Conservation (phyloP, 192 early-diverging fungal genomes). For the Podila horticola region DNA sequence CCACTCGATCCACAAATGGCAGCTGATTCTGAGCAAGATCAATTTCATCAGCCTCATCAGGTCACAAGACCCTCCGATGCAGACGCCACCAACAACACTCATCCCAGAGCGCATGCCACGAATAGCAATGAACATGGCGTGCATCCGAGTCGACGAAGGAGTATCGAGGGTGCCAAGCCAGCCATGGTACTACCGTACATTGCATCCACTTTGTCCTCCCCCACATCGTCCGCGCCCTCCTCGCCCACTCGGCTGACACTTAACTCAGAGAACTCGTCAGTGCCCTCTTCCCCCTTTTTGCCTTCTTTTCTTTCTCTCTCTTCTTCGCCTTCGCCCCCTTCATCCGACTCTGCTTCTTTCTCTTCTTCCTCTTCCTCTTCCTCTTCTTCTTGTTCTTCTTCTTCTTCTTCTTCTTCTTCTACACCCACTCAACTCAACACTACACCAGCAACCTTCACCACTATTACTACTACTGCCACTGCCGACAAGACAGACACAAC, state of each 20-base stretch:
- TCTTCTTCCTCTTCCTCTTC: constrained; percentile 2
- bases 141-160: not conserved
- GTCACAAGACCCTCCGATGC: too few species aligned
- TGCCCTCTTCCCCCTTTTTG: constrained; percentile 3
- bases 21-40: not conserved
- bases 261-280: not conserved
- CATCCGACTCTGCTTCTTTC: constrained; percentile 1
- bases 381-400: constrained; percentile 10
- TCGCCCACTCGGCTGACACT: constrained; percentile 4
- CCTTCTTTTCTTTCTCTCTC: constrained; percentile 1
- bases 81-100: too few species aligned
- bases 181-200: constrained; percentile 13
- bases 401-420: not conserved
- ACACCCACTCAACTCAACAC: not conserved
- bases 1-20: constrained; percentile 7
- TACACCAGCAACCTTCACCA: constrained; percentile 14
- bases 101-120: not conserved
- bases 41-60: not conserved
- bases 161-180: constrained; percentile 7
- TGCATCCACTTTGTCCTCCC: constrained; percentile 9
- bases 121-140: not conserved
- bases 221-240: constrained; percentile 1
- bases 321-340: constrained; percentile 8
- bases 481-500: not conserved
- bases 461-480: constrained; percentile 9